phyloP scores from a whole-genome alignment of 2,329 filamentous ascomycete genomes.

The Talaromyces sp. region DNA sequence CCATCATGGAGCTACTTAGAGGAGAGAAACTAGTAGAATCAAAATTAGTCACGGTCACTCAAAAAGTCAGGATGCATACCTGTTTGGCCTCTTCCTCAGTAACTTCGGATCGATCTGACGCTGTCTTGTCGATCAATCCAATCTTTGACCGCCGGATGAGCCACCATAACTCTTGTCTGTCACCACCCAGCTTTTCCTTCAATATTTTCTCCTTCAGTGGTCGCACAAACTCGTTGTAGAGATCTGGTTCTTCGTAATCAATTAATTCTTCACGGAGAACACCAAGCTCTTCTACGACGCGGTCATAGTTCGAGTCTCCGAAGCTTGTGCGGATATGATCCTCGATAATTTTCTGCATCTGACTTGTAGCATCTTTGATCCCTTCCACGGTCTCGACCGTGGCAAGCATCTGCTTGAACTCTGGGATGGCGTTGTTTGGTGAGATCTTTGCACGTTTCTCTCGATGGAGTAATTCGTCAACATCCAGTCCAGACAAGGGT shows the following conservation, averaged over 20 bases:
- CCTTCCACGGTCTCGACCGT: slow-evolving; percentile 58
- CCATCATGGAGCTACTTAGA: slow-evolving; percentile 19
- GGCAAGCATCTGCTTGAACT: slow-evolving; percentile 78
- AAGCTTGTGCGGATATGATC: slow-evolving; percentile 68
- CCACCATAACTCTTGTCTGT: slow-evolving; percentile 81
- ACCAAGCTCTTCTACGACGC: slow-evolving; percentile 70
- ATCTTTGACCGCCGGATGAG: slow-evolving; percentile 63
- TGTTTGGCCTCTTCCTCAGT: slow-evolving; percentile 67
- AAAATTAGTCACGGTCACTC: slow-evolving; percentile 14
- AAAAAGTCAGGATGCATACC: slow-evolving; percentile 28
- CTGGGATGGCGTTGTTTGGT: slow-evolving; percentile 75
- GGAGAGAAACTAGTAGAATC: slow-evolving; percentile 24
- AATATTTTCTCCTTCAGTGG: slow-evolving; percentile 70
- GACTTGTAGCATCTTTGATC: slow-evolving; percentile 65
- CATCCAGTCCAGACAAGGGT: slow-evolving; percentile 84
- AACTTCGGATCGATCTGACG: slow-evolving; percentile 63
- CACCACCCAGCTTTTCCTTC: slow-evolving; percentile 67
- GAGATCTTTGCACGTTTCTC: slow-evolving; percentile 55
- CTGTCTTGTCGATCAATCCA: slow-evolving; percentile 66
- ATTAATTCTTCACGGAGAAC: slow-evolving; percentile 76
- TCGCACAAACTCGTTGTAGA: slow-evolving; percentile 73
- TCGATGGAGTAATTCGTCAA: slow-evolving; percentile 72
- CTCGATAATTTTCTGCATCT: slow-evolving; percentile 70
- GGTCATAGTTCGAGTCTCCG: slow-evolving; percentile 70
- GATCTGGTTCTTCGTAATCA: slow-evolving; percentile 67